Evolutionary conservation across 345 rosid species (phyloP), one percentile per base, ranked within the genome.

Genomic region (Sisymbrium altissimum): DNA sequence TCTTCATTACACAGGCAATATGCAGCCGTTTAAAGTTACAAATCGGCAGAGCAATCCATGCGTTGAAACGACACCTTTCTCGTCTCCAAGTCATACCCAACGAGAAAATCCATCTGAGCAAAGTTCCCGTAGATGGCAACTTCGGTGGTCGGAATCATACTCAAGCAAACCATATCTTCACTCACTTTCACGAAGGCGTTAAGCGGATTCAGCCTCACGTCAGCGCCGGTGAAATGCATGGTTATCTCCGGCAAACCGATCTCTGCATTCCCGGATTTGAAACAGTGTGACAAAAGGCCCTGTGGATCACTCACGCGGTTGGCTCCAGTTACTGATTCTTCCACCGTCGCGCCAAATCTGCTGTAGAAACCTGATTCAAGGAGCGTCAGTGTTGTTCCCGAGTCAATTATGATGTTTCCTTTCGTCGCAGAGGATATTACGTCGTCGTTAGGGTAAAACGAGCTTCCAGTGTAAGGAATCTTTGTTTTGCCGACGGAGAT

Each of bases 341-440:
- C 54, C 65, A 61, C 85, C 15, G 82, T 5, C 0, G 55, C 78
- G 2, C 81, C 84, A 33, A 92, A 56, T 1, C 52, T 15, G 5
- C 41, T 35, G 30, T 74, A 88, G 6, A 89, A 81, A 2, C 81
- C 81, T 0, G 80, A 68, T 0, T 79, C 83, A 0, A 88, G 78
- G 8, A 76, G 79, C 1, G 89, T 92, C 3, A 88, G 71, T 0
- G 91, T 83, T 3, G 92, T 86, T 7, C 97, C 91, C 0, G 91
- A 89, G 66, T 91, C 96, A 18, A 87, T 80, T 38, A 89, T 83
- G 19, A 85, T 85, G 81, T 87, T 86, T 7, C 89, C 91, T 2
- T 41, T 0, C 62, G 46, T 8, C 23, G 15, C 10, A 46, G 67
- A 27, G 3, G 4, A 39, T 5, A 2, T 13, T 7, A 39, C 41